A percentile compares a stretch with the other conserved stretches of the same genome.
Conservation (phyloP, 371 early-diverging fungal species). For the Sporodiniella umbellata region DNA sequence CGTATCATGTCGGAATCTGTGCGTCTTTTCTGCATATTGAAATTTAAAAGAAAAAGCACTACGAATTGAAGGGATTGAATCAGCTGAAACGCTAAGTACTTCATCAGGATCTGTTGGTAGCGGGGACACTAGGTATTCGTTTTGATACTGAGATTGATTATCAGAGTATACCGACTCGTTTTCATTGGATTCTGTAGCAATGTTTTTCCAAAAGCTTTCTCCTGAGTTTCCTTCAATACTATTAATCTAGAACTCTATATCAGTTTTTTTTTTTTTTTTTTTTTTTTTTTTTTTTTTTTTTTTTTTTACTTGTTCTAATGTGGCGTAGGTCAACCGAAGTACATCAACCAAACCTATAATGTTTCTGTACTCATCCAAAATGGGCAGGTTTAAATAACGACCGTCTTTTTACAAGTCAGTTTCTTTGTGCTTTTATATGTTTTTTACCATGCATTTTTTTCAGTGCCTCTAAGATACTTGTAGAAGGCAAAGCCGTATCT, state of each 20-base stretch:
- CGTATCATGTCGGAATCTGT: conserved; percentile 66
- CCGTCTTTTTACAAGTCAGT: conserved; percentile 59
- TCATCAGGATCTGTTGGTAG: conserved; percentile 1
- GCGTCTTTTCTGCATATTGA: conserved; percentile 60
- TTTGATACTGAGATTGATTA: conserved; percentile 25
- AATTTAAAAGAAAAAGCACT: conserved; percentile 75
- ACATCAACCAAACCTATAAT: conserved; percentile 93
- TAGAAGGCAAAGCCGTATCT: conserved; percentile 82
- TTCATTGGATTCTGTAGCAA: conserved; percentile 40
- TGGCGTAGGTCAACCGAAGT: conserved; percentile 83
- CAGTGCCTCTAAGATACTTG: conserved; percentile 90
- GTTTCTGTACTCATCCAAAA: conserved; percentile 74
- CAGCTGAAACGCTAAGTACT: background rate
- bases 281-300: background rate
- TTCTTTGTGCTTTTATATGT: background rate
- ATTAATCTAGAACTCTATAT: conserved; percentile 22
- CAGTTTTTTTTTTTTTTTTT: background rate
- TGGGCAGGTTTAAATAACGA: conserved; percentile 95
- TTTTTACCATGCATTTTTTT: conserved; percentile 88
- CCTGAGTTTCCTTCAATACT: conserved; percentile 44
- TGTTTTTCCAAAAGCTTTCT: conserved; percentile 54
- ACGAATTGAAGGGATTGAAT: conserved; percentile 20
- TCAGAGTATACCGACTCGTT: conserved; percentile 48
- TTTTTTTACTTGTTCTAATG: conserved; percentile 62
- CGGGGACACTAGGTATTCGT: background rate